Percentiles rank a stretch among this genome's conserved stretches.
phyloP scores from a whole-genome alignment of 345 rosid species.

The Viola odorata region DNA sequence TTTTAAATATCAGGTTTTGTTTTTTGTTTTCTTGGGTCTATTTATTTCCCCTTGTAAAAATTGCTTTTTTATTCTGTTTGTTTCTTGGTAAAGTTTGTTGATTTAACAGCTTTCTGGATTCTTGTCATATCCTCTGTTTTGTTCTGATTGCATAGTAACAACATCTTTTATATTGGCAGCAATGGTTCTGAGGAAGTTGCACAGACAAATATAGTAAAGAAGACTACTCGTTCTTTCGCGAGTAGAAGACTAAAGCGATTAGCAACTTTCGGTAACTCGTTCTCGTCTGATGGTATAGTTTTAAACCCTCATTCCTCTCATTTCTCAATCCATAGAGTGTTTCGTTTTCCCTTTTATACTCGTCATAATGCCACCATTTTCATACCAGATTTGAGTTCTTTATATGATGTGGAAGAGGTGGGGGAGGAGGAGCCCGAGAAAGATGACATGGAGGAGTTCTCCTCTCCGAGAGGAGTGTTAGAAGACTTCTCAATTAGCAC shows the following conservation, averaged over 20 bases:
- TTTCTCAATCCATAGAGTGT: neutral
- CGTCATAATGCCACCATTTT: neutral
- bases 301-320: neutral
- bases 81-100: neutral
- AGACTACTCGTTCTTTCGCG: conserved; percentile 11
- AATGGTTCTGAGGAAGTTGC: conserved; percentile 15
- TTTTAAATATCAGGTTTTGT: neutral
- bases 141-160: neutral
- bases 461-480: conserved; percentile 16
- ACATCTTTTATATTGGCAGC: conserved; percentile 22
- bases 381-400: conserved; percentile 29
- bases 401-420: conserved; percentile 17
- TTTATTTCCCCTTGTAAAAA: neutral
- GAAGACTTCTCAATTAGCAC: conserved; percentile 33
- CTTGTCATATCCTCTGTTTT: neutral
- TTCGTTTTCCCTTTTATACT: neutral
- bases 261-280: conserved; percentile 41
- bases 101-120: neutral
- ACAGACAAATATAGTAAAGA: conserved; percentile 24
- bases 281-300: conserved; percentile 39
- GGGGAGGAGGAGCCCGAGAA: conserved; percentile 1
- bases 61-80: neutral
- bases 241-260: conserved; percentile 30
- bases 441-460: neutral
- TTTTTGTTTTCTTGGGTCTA: neutral